A percentile compares a stretch with the other conserved stretches of the same genome.
Conservation (phyloP, 1,284 basidiomycete genomes). For the Boletus calvinii region DNA sequence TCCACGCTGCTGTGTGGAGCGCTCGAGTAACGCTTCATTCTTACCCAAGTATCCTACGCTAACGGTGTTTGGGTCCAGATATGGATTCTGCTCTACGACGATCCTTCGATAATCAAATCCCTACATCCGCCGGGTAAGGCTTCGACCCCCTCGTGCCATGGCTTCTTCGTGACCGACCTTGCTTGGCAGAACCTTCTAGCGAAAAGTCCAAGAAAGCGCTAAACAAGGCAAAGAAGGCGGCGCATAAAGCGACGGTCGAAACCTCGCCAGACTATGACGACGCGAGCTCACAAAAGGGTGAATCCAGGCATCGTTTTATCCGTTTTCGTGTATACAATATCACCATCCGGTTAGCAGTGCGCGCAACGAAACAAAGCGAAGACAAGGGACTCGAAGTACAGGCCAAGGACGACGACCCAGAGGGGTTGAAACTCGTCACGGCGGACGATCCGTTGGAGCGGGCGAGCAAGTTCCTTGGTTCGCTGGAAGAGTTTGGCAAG, state of each 20-base stretch:
- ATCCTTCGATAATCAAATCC: conserved; percentile 58
- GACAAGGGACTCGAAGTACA: conserved; percentile 75
- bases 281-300: conserved; percentile 33
- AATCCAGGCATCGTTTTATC: conserved; percentile 35
- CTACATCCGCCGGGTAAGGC: conserved; percentile 35
- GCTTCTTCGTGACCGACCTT: conserved; percentile 29
- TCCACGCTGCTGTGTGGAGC: conserved; percentile 72
- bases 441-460: conserved; percentile 72
- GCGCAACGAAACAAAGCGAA: conserved; percentile 48
- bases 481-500: conserved; percentile 56
- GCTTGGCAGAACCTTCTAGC: conserved; percentile 56
- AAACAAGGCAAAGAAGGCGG: conserved; percentile 89
- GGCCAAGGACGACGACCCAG: conserved; percentile 80
- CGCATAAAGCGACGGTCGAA: conserved; percentile 65
- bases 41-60: conserved; percentile 13
- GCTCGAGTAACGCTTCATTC: conserved; percentile 48
- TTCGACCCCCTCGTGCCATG: conserved; percentile 11
- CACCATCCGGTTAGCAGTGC: conserved; percentile 22
- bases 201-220: conserved; percentile 72
- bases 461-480: conserved; percentile 73
- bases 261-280: conserved; percentile 50
- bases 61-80: conserved; percentile 48
- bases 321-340: conserved; percentile 15
- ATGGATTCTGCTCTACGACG: conserved; percentile 73
- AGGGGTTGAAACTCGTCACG: conserved; percentile 70